These are phyloP conservation scores for Thalassiosira ordinaria DNA, from an alignment of 352 stramenopile species.

Conservation along the genomic window DNA sequence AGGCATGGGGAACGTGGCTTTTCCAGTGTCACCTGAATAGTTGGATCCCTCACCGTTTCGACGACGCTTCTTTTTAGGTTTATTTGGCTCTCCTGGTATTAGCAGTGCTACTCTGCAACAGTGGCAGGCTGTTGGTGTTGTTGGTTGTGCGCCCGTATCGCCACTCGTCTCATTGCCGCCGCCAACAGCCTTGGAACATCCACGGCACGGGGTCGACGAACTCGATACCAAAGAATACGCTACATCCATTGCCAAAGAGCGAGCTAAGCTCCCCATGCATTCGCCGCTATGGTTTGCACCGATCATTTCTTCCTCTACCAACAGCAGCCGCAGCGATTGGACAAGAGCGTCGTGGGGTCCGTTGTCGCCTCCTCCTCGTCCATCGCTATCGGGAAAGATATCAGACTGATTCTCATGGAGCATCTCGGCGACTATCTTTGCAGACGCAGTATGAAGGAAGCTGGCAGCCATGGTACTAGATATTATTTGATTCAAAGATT, in stretches of 20 bases:
- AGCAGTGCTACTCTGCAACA: conserved; percentile 48
- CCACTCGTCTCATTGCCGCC: background rate
- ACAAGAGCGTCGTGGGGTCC: background rate
- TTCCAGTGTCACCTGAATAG: background rate
- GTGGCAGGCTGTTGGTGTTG: background rate
- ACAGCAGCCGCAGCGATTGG: conserved; percentile 13
- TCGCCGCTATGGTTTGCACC: background rate
- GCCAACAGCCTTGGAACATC: conserved; percentile 4
- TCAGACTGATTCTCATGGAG: background rate
- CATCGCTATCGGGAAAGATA: background rate
- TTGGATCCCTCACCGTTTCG: conserved; percentile 2
- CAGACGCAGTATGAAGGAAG: conserved; percentile 38
- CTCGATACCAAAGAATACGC: conserved; percentile 26
- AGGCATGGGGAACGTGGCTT: conserved; percentile 30
- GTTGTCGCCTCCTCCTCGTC: background rate
- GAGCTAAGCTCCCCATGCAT: background rate
- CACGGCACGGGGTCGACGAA: conserved; percentile 15
- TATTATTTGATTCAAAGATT: too few species aligned
- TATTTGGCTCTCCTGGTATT: conserved; percentile 14
- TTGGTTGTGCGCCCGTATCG: background rate
- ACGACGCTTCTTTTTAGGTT: conserved; percentile 21
- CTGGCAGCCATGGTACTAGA: conserved; percentile 17
- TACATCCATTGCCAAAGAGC: conserved; percentile 45
- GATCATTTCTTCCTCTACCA: conserved; percentile 43
- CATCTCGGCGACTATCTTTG: conserved; percentile 14